Evolutionary conservation across 805 yeast species (phyloP).

Genomic region (Dipodascopsis uninucleata): DNA sequence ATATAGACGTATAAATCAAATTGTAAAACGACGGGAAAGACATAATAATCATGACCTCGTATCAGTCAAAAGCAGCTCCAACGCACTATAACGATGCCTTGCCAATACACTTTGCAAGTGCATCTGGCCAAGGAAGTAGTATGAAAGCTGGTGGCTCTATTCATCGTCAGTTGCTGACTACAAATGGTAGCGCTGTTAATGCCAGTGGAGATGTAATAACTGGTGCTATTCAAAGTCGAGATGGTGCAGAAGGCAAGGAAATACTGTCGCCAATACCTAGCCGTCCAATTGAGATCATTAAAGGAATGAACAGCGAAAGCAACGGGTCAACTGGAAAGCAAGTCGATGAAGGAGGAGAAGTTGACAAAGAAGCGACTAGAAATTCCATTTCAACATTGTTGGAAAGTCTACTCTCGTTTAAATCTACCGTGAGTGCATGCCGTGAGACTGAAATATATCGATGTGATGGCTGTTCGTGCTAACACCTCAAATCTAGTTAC

Average conservation of each 20-base stretch:
- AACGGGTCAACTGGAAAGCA: background rate
- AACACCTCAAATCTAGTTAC: too few species aligned
- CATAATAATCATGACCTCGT: constrained; percentile 23
- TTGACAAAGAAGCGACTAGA: too few species aligned
- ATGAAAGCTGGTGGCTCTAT: constrained; percentile 7
- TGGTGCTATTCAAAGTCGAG: background rate
- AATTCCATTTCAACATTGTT: too few species aligned
- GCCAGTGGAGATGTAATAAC: background rate
- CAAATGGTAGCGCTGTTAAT: too few species aligned
- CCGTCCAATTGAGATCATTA: background rate
- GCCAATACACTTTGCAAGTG: constrained; percentile 19
- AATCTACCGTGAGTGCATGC: too few species aligned
- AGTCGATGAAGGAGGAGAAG: background rate
- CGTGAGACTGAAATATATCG: too few species aligned
- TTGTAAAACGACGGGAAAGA: too few species aligned
- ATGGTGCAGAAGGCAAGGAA: too few species aligned
- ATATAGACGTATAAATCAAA: too few species aligned
- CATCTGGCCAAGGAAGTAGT: constrained; percentile 1
- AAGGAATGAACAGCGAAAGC: background rate
- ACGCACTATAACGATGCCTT: constrained; percentile 24
- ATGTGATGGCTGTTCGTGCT: too few species aligned
- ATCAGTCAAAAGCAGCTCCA: constrained; percentile 21
- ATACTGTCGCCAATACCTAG: background rate
- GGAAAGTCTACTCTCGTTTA: background rate
- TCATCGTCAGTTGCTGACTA: constrained; percentile 6